Percentiles rank a stretch among this genome's conserved stretches.
These are phyloP conservation scores for Aspergillus avenaceus DNA, from an alignment of 495 filamentous ascomycete genomes.

Conservation along the genomic window DNA sequence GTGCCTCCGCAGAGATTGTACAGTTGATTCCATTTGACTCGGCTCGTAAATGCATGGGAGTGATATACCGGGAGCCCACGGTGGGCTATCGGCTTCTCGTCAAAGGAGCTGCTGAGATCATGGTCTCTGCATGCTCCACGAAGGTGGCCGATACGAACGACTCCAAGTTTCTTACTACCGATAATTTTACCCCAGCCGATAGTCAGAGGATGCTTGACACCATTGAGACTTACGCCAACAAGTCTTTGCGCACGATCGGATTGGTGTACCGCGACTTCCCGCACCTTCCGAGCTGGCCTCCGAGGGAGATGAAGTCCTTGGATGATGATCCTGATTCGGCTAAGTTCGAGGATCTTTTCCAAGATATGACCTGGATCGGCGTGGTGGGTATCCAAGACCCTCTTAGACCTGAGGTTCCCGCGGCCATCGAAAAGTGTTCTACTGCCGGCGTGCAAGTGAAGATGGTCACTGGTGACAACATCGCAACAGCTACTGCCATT, in stretches of 20 bases:
- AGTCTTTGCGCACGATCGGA: constrained; percentile 61
- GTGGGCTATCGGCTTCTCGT: constrained; percentile 59
- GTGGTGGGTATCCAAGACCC: constrained; percentile 68
- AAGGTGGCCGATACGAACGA: constrained; percentile 23
- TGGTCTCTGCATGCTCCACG: constrained; percentile 49
- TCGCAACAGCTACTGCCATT: constrained; percentile 77
- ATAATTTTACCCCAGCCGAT: constrained; percentile 29
- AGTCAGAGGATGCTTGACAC: constrained; percentile 27
- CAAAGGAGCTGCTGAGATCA: constrained; percentile 67
- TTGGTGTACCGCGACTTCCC: constrained; percentile 61
- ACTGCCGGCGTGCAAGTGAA: constrained; percentile 77
- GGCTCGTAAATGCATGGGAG: constrained; percentile 63
- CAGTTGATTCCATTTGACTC: constrained; percentile 70
- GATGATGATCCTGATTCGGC: constrained; percentile 51
- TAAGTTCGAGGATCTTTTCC: constrained; percentile 54
- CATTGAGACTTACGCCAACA: constrained; percentile 54
- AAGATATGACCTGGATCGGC: constrained; percentile 57
- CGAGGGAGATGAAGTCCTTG: constrained; percentile 32
- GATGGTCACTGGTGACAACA: constrained; percentile 88
- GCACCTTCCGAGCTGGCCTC: constrained; percentile 59
- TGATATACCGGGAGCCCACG: constrained; percentile 53
- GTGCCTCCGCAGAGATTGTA: constrained; percentile 53
- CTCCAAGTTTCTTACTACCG: constrained; percentile 30
- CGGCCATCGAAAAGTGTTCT: constrained; percentile 71
- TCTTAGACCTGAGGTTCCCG: constrained; percentile 65